Base-by-base conservation (phyloP, 306 rosid species). In the Prunus mume region DNA sequence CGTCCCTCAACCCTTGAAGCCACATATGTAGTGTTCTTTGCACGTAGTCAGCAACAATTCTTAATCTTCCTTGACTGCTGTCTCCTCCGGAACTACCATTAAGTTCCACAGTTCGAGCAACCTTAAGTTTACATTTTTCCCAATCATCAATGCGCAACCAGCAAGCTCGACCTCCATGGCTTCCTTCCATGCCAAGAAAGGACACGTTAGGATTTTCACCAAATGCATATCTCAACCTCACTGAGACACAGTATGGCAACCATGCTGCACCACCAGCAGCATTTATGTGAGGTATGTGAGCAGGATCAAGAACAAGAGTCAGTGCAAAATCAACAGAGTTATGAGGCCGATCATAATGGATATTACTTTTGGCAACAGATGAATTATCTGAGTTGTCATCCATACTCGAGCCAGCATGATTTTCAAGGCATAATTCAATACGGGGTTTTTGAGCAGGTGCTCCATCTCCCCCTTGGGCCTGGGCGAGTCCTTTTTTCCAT, bases 191-290 rank as follows among this genome's bases (percentile, higher is more conserved):
- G 30, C 92, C 90, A 55, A 92, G 87, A 83, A 92, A 96, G 47
- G 93, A 86, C n/a, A 92, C 96, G 60, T 62, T 85, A n/a, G 84
- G 83, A 76, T 41, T 92, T 78, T 96, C 99, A 0, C 93, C 91
- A 74, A 96, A 96, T 14, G 91, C 91, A 85, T 91, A 92, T 75
- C 89, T 91, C 86, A 96, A 85, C 83, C 88, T 91, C 62, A 96
- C 97, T 0, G 99, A 96, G 67, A 93, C 93, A 80, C 99, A 96
- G 79, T 95, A 96, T 8, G 97, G 99, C 88, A 96, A 82, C 99
- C 99, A 96, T 22, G 99, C 98, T 67, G 98, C 99, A 45, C 98
- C 99, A 2, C 97, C 99, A 27, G 96, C 99, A 27, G 98, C 97
- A 66, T 96, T 91, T 77, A 92, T 86, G 79, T 85, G 87, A 62